Evolutionary conservation across 306 rosid species (phyloP).

Genomic region (Lathyrus tuberosus): DNA sequence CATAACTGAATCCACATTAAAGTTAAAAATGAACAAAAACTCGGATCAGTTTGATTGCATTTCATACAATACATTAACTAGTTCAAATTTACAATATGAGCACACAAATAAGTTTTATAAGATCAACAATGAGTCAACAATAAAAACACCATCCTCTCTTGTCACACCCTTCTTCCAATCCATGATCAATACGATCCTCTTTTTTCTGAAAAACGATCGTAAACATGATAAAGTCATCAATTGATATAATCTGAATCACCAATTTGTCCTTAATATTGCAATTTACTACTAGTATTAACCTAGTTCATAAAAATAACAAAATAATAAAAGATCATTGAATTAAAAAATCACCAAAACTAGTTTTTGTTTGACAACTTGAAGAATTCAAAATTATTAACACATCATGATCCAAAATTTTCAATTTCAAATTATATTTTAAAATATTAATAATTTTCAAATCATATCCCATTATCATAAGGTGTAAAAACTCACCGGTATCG

Average conservation of each 20-base stretch:
- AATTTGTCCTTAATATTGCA: neutral
- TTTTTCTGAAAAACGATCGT: neutral
- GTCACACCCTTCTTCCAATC: neutral
- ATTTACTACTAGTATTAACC: neutral
- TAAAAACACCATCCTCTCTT: neutral
- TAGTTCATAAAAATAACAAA: too few species aligned
- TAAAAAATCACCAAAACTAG: too few species aligned
- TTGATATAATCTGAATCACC: neutral
- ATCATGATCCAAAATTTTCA: too few species aligned
- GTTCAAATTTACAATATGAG: constrained; percentile 36
- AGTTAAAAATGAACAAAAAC: constrained; percentile 16
- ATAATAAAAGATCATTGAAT: too few species aligned
- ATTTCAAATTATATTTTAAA: too few species aligned
- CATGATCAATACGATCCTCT: neutral
- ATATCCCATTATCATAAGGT: too few species aligned
- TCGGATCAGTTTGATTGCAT: constrained; percentile 31
- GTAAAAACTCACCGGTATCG: too few species aligned
- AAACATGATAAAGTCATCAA: neutral
- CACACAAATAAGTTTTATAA: constrained; percentile 1
- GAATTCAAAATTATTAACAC: too few species aligned
- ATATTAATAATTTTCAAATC: too few species aligned
- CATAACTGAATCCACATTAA: neutral
- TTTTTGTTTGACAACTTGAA: too few species aligned
- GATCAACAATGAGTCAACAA: neutral
- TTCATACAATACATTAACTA: constrained; percentile 25